Base-by-base conservation (phyloP, 495 filamentous ascomycete genomes). In the Neohortaea acidophila region DNA sequence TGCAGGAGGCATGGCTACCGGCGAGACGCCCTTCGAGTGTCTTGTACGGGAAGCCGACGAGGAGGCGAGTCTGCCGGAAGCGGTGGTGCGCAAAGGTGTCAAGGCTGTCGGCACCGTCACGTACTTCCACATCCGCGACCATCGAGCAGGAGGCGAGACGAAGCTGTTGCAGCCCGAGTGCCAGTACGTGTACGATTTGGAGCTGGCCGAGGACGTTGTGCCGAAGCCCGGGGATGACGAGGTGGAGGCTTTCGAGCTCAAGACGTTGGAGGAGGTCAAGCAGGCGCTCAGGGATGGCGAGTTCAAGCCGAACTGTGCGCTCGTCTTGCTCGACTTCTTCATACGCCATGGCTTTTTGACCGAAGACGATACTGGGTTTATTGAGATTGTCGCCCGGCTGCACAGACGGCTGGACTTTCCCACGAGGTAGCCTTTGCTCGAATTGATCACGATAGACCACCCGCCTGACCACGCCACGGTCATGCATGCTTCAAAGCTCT, bases 291-390 rank as follows among this genome's bases (percentile, higher is more conserved):
- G 67, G 1, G 62, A 64, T 32, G 81, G 80, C 1, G 67, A 77
- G 43, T 94, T 92, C 62, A 99, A 99, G 61, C 84, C 91, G 0
- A 99, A 99, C 54, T 94, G 86, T 54, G 78, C 79, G 1, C 49
- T 87, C 38, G 67, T 91, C 17, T 57, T 91, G 49, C 56, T 92
- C 30, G 84, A 94, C 58, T 97, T 96, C 66, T 85, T 97, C 58
- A 62, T 93, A 41, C 65, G 89, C 20, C 84, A 84, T 58, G 81
- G 82, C 1, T 69, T 94, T 37, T 52, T 91, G 48, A 92, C 79
- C 1, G 56, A 67, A 9, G 84, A 81, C 54, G 89, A 85, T 56
- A 84, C 94, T 62, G 60, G 91, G 57, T 94, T 77, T 54, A 59
- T 80, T 44, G 74, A 85, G 64, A 81, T 99, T 45, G 53, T 72